Evolutionary conservation across 1,284 basidiomycete species (phyloP).

Genomic region (Puccinia hordei): DNA sequence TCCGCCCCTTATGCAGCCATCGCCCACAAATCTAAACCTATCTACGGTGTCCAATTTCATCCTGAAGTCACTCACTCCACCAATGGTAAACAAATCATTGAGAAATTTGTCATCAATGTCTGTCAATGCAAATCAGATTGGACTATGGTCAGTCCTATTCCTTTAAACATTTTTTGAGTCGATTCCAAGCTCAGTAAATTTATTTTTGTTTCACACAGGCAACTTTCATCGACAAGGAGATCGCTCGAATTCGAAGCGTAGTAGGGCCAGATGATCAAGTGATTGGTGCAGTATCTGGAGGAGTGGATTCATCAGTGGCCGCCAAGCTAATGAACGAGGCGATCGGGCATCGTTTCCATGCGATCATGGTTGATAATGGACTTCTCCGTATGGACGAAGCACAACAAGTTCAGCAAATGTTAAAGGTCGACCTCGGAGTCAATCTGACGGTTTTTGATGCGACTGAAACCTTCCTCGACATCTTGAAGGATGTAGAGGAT

Average conservation of each 20-base stretch:
- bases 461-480: conserved; percentile 87
- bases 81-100: conserved; percentile 86
- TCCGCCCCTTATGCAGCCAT: conserved; percentile 92
- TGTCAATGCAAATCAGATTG: conserved; percentile 81
- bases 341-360: conserved; percentile 98
- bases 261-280: conserved; percentile 93
- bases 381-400: conserved; percentile 91
- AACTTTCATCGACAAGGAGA: conserved; percentile 98
- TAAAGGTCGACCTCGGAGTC: conserved; percentile 89
- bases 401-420: conserved; percentile 89
- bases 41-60: conserved; percentile 99
- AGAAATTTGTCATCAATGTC: conserved; percentile 80
- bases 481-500: conserved; percentile 86
- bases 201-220: conserved; percentile 64
- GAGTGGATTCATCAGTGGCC: conserved; percentile 96
- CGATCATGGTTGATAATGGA: conserved; percentile 99
- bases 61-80: conserved; percentile 96
- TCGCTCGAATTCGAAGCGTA: conserved; percentile 87
- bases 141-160: conserved; percentile 76
- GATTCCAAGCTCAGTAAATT: background rate
- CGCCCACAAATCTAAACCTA: conserved; percentile 82
- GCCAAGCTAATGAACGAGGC: conserved; percentile 99
- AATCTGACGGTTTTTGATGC: conserved; percentile 96
- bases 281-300: conserved; percentile 95
- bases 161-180: background rate